Conservation (phyloP, 495 filamentous ascomycete genomes). For the Aspergillus nanangensis region DNA sequence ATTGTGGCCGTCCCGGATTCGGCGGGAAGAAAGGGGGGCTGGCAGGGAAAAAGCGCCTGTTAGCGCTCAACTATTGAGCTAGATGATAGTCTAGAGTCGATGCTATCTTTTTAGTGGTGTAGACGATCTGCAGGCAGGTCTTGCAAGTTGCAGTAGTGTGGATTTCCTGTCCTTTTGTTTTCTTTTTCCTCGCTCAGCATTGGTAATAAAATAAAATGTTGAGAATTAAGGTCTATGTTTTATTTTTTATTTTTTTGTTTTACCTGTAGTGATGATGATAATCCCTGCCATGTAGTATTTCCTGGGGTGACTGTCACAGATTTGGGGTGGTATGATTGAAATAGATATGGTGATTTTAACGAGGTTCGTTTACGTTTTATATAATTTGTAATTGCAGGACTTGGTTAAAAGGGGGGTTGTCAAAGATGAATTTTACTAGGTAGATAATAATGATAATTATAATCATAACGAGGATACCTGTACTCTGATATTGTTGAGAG, state of each 20-base stretch:
- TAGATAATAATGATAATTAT: not conserved
- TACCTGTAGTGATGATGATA: not conserved
- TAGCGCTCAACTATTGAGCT: not conserved
- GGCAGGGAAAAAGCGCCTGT: not conserved
- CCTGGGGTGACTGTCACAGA: too few species aligned
- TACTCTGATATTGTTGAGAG: not conserved
- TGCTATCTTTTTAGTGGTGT: too few species aligned
- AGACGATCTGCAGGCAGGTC: slow-evolving; percentile 19
- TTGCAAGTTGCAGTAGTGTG: slow-evolving; percentile 3
- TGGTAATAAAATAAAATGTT: not conserved
- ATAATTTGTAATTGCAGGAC: too few species aligned
- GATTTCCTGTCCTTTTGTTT: not conserved
- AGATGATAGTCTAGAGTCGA: too few species aligned
- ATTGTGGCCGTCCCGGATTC: slow-evolving; percentile 9
- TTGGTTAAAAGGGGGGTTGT: too few species aligned
- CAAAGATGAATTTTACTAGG: too few species aligned
- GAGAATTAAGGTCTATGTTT: not conserved
- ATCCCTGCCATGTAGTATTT: too few species aligned
- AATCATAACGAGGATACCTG: not conserved
- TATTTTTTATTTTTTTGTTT: not conserved
- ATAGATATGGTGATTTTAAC: not conserved
- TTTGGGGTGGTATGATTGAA: too few species aligned
- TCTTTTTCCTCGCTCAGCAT: too few species aligned
- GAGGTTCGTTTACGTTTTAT: not conserved
- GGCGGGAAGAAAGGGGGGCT: slow-evolving; percentile 6